Evolutionary conservation across 371 early-diverging fungal genomes (phyloP), one percentile per base, ranked within the genome.

Genomic region (Saksenaea vasiformis): DNA sequence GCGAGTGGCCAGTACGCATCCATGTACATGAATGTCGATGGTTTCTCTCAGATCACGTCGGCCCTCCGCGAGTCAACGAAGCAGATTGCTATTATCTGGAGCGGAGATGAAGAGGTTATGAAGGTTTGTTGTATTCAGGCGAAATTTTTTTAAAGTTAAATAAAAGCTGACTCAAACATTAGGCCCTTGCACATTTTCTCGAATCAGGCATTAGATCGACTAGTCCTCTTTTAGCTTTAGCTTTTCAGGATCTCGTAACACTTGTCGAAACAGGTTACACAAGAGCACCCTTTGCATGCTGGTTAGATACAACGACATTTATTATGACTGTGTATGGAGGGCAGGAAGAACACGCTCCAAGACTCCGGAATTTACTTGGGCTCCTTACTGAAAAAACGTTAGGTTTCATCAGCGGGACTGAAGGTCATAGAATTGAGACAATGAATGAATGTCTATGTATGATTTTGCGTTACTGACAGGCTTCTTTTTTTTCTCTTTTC

Each of bases 291-390:
- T 78, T 74, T 58, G 65, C 84, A 5, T 85, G 76, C 56, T 87
- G 84, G 86, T 66, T 89, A 22, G 83, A 87, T 64, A 84, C 83
- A 1, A 78, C 83, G 1, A 70, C 82, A 10, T 72, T 77, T 38
- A 64, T 84, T 31, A 80, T 86, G 41, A 83, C 86, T 0, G 87
- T 85, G 0, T 86, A 86, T 59, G 87, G 87, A 14, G 77, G 82
- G 14, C 78, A 82, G 17, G 58, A 68, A 17, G 66, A 65, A 24
- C 66, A 78, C 43, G 65, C 63, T 51, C 67, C 73, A 1, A 69
- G 62, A 0, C 71, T 88, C 24, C 68, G 78, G 8, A 74, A 84
- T 35, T 31, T 88, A 17, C 28, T 86, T 1, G 69, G 70, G 5
- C 43, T 57, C 0, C 37, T 86, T 5, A 81, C 85, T 0, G 70